Conservation (phyloP, 805 yeast species). For the Blastobotrys chiropterorum region DNA sequence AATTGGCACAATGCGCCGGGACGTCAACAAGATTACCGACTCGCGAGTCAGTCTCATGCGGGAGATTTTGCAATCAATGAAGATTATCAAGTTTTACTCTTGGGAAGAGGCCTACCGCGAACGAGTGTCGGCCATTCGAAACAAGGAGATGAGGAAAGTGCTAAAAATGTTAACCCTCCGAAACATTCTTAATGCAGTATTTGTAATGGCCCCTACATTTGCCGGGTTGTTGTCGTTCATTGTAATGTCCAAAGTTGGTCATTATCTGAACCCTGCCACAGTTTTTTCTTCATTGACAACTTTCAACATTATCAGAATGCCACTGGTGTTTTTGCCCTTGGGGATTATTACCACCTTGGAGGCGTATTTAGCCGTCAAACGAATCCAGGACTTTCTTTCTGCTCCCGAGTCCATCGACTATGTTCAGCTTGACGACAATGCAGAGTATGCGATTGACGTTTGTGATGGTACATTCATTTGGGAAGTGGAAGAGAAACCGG, state of each 20-base stretch:
- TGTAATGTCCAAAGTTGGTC: slow-evolving; percentile 40
- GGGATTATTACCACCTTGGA: slow-evolving; percentile 58
- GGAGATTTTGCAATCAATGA: slow-evolving; percentile 72
- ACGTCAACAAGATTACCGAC: slow-evolving; percentile 66
- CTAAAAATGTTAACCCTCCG: slow-evolving; percentile 59
- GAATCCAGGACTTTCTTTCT: slow-evolving; percentile 48
- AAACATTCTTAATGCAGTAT: slow-evolving; percentile 56
- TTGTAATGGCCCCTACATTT: slow-evolving; percentile 60
- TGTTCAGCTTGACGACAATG: slow-evolving; percentile 27
- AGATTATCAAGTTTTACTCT: slow-evolving; percentile 75
- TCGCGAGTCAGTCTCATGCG: slow-evolving; percentile 67
- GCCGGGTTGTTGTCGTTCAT: slow-evolving; percentile 62
- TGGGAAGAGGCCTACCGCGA: slow-evolving; percentile 80
- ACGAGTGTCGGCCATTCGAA: slow-evolving; percentile 50
- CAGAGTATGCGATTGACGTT: slow-evolving; percentile 44
- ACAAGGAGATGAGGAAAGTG: slow-evolving; percentile 54
- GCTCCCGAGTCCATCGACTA: slow-evolving; percentile 36
- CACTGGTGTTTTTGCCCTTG: slow-evolving; percentile 59
- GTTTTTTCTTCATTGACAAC: slow-evolving; percentile 67
- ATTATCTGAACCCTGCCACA: slow-evolving; percentile 46
- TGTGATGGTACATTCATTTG: slow-evolving; percentile 61
- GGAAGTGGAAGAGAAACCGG: slow-evolving; percentile 37
- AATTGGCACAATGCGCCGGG: slow-evolving; percentile 49
- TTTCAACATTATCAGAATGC: slow-evolving; percentile 56
- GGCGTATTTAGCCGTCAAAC: slow-evolving; percentile 49